Evolutionary conservation across 352 stramenopile genomes (phyloP), one percentile per base, ranked within the genome.

Genomic region (Pythium aquatile): DNA sequence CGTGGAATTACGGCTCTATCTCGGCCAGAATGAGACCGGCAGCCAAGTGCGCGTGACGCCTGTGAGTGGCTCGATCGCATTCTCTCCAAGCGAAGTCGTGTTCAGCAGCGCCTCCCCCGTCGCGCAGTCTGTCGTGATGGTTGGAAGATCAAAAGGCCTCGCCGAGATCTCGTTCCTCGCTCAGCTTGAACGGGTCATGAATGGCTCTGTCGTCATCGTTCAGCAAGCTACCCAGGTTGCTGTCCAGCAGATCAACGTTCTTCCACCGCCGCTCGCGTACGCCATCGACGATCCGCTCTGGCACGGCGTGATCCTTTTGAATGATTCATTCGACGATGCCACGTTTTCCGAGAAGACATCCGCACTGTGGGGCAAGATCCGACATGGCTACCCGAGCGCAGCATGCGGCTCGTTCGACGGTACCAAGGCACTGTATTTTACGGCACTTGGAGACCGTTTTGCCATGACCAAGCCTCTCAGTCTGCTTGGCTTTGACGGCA

Each of bases 391-490:
- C 57, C 63, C 81, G 0, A 92, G 83, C 55, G 67, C 48, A 28
- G 70, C 81, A 1, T 92, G 83, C 47, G 77, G 80, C 0, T 48
- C 75, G 1, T 72, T 61, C 4, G 72, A 80, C 58, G 83, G 81
- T 0, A 66, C 48, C 16, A 72, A 69, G 26, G 74, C 83, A 3
- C 58, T 92, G 8, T 87, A 90, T 39, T 92, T 92, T 51, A 90
- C 81, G 8, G 72, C 81, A 0, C 58, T 89, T 0, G 81, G 78
- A 0, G 73, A 88, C 29, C 83, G 83, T 9, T 69, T 68, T 8
- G 83, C 76, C 5, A 60, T 74, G 29, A 92, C 81, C 5, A 61
- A 74, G 1, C 65, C 76, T 16, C 51, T 88, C 7, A 66, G 74
- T 29, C 55, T 92, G 33, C 48, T 68, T 26, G 83, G 83, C 1